A percentile compares a stretch with the other conserved stretches of the same genome.
Conservation (phyloP, 345 rosid genomes). For the Eucalyptus lansdowneana region DNA sequence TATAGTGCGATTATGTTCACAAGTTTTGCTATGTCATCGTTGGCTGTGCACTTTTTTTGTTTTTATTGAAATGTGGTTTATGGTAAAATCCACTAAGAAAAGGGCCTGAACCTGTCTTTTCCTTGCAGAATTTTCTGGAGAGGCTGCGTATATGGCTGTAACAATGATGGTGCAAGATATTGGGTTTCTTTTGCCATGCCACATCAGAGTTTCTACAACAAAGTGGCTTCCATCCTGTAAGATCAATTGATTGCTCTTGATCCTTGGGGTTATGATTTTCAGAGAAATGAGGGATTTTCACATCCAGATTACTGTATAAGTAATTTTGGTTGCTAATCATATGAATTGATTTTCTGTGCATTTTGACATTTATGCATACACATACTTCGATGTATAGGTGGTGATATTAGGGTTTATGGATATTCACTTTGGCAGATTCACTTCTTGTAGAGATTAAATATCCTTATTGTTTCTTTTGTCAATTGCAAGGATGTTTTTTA, state of each 20-base stretch:
- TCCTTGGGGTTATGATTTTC: not conserved
- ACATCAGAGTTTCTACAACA: constrained; percentile 86
- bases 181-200: constrained; percentile 87
- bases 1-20: not conserved
- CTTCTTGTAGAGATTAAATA: not conserved
- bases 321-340: not conserved
- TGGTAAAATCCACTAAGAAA: not conserved
- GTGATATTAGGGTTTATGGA: not conserved
- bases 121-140: constrained; percentile 48
- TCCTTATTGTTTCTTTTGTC: not conserved
- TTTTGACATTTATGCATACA: not conserved
- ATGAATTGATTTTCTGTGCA: not conserved
- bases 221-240: constrained; percentile 80
- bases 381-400: not conserved
- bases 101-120: not conserved
- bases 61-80: not conserved
- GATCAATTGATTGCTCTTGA: not conserved
- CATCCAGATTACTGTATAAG: not conserved
- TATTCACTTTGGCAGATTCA: not conserved
- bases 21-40: not conserved
- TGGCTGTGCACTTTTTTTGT: not conserved
- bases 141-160: constrained; percentile 73
- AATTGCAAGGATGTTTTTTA: not conserved
- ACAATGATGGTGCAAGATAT: constrained; percentile 72
- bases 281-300: not conserved